Evolutionary conservation across 2,329 filamentous ascomycete genomes (phyloP), one percentile per base, ranked within the genome.

Genomic region (Penicillium oxalicum): DNA sequence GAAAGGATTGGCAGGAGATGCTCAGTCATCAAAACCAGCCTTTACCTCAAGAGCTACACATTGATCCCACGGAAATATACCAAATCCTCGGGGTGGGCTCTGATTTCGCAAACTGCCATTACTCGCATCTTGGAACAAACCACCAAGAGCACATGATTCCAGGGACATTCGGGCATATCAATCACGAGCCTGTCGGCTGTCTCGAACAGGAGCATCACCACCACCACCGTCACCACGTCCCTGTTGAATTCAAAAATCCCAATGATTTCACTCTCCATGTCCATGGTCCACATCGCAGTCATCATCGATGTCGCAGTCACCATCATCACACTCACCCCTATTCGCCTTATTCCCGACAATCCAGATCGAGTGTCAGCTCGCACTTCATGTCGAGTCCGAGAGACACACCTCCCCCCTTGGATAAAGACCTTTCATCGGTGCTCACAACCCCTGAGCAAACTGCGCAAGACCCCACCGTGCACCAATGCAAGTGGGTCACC

Each of bases 401-500:
- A 12, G 65, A 70, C 37, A 69, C 63, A 2, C 66, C 69, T 9
- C 65, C 67, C 6, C 63, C 66, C 9, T 52, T 70, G 32, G 67
- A 71, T 27, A 59, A 60, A 12, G 63, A 62, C 13, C 47, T 56
- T 4, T 66, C 68, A 1, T 69, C 69, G 0, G 56, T 66, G 2
- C 54, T 71, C 47, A 70, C 67, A 4, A 70, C 65, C 28, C 67
- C 69, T 4, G 64, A 67, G 11, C 63, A 63, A 41, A 54, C 60
- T 24, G 47, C 63, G 1, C 55, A 58, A 2, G 66, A 70, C 25
- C 55, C 33, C 13, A 65, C 69, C n/a, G 34, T 63, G n/a, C 62
- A 68, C 49, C 56, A 69, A 9, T 73, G 70, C 55, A 70, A 63
- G 53, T 73, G 70, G 68, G 53, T 60, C 25, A 55, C 55, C 2